Base-by-base conservation (phyloP, 495 filamentous ascomycete genomes). In the Rostrohypoxylon terebratum region DNA sequence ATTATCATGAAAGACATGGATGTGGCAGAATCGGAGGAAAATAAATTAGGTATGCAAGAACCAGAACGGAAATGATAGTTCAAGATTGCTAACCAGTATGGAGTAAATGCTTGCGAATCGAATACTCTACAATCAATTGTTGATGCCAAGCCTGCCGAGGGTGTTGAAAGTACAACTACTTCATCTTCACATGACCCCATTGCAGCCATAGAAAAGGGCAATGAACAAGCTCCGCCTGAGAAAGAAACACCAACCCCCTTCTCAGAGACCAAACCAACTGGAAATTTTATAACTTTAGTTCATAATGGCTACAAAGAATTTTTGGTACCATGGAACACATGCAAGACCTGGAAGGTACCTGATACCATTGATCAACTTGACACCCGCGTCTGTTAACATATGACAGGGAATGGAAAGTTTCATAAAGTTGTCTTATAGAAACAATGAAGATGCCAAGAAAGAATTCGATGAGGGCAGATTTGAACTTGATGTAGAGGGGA, bases 271-370 rank as follows among this genome's bases (percentile, higher is more conserved):
- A n/a, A 6, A 2, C 16, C 7, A 7, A 10, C 21, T 0, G 59
- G 48, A 36, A 61, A 48, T n/a, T 48, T 33, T 16, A 36, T 61
- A 61, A 61, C 42, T 8, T n/a, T 61, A 20, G 9, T 16, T 31
- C 59, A 61, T 13, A 25, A 61, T 14, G 16, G 18, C 42, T 1
- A 25, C 5, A 36, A 16, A 1, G 40, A 61, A 21, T 61, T 61
- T n/a, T 48, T 48, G 25, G 6, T 61, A 5, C 59, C 59, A n/a
- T 48, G 38, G 42, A 34, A 28, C 36, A 33, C 38, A 10, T 63
- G 60, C 31, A 63, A 53, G 47, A 53, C 60, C 13, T 63, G 60
- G 60, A 63, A 51, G 60, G 60, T 44, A 44, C 36, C 36, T 50
- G 50, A 5, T n/a, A 18, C 16, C 40, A 40, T n/a, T 3, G 18